Percentiles rank a stretch among this genome's conserved stretches.
Evolutionary conservation across 345 rosid genomes (phyloP).

Genomic region (Clarkia xantiana): DNA sequence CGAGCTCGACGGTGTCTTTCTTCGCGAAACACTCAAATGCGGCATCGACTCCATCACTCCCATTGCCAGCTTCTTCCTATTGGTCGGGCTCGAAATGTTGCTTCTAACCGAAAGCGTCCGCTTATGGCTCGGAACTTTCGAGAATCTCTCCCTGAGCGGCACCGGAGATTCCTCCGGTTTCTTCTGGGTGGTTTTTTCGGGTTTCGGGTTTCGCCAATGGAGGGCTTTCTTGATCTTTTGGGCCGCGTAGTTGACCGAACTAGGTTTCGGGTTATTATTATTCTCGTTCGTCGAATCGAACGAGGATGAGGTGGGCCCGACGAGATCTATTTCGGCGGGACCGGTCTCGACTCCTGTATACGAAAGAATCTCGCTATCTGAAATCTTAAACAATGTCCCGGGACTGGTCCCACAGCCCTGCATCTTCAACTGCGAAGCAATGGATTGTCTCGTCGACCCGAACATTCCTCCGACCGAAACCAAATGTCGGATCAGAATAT

Average conservation of each 20-base stretch:
- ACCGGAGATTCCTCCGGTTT: conserved; percentile 30
- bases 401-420: conserved; percentile 67
- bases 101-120: conserved; percentile 69
- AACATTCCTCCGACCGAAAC: conserved; percentile 80
- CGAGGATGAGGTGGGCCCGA: conserved; percentile 35
- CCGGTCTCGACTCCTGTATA: conserved; percentile 44
- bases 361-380: conserved; percentile 66
- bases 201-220: conserved; percentile 15
- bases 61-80: conserved; percentile 59
- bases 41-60: conserved; percentile 41
- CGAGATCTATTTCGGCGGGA: conserved; percentile 25
- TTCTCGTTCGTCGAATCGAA: conserved; percentile 28
- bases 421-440: conserved; percentile 65
- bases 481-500: conserved; percentile 58
- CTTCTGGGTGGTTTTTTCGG: conserved; percentile 14
- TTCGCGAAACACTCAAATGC: conserved; percentile 19
- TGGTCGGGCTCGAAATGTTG: conserved; percentile 58
- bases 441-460: conserved; percentile 49
- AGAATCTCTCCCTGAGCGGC: conserved; percentile 58
- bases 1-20: conserved; percentile 67
- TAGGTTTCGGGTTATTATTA: conserved; percentile 21
- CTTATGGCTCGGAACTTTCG: conserved; percentile 44
- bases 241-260: conserved; percentile 21
- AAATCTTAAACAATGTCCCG: conserved; percentile 62
- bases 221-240: conserved; percentile 37